These are phyloP conservation scores for Mortierella sp. DNA, from an alignment of 371 early-diverging fungal genomes.

Conservation along the genomic window DNA sequence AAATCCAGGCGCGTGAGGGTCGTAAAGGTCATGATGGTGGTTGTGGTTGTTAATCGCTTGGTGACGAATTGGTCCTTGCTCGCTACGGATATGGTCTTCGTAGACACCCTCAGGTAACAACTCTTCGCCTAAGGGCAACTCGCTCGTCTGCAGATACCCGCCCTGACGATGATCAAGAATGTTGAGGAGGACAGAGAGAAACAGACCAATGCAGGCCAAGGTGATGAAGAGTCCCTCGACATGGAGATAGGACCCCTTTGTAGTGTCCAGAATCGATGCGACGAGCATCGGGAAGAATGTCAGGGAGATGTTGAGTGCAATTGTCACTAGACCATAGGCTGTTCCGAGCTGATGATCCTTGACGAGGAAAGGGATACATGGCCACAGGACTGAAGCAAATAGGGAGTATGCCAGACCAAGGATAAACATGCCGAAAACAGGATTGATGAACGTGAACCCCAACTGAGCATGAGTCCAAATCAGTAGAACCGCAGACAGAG, in stretches of 20 bases:
- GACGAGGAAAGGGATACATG: slow-evolving; percentile 70
- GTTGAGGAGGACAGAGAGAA: slow-evolving; percentile 36
- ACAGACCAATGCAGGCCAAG: slow-evolving; percentile 25
- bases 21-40: slow-evolving; percentile 13
- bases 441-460: slow-evolving; percentile 58
- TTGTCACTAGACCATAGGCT: slow-evolving; percentile 75
- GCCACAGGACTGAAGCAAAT: slow-evolving; percentile 69
- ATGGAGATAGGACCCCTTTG: slow-evolving; percentile 29
- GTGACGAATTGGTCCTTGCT: background rate
- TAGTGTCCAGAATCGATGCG: slow-evolving; percentile 54
- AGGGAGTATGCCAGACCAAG: slow-evolving; percentile 68
- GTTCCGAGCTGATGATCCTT: slow-evolving; percentile 66
- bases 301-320: slow-evolving; percentile 71
- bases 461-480: slow-evolving; percentile 60
- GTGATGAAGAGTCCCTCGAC: slow-evolving; percentile 34
- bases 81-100: background rate
- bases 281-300: slow-evolving; percentile 72
- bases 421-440: slow-evolving; percentile 60
- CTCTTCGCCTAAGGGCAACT: background rate
- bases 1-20: slow-evolving; percentile 35
- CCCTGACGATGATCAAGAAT: slow-evolving; percentile 32
- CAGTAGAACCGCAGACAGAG: slow-evolving; percentile 62
- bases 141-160: slow-evolving; percentile 22
- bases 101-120: background rate
- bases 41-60: background rate